Base-by-base conservation (phyloP, 257 asterid genomes). In the Solanum sitiens region DNA sequence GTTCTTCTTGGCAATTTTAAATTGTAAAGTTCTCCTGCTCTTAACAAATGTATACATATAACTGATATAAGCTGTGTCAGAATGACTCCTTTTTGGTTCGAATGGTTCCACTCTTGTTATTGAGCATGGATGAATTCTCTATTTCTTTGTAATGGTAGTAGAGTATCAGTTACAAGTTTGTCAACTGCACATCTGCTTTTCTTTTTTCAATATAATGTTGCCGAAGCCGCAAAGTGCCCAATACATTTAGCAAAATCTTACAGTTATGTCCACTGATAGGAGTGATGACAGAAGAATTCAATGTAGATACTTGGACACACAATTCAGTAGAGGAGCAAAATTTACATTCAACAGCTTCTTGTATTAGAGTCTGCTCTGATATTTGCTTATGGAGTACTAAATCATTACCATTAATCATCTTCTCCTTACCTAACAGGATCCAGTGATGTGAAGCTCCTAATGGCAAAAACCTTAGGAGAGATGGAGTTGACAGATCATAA, bases 401-500 rank as follows among this genome's bases (percentile, higher is more conserved):
- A 82, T 47, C 30, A 50, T 50, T 50, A 50, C 4, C 30, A 30
- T 82, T 50, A 27, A 40, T 82, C 30, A 89, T 70, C 35, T 68
- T 45, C 68, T 74, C 86, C 77, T 72, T 88, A 75, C 27, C 63
- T 16, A 25, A 77, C 91, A 94, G 96, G 94, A 83, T 87, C 92
- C 18, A 90, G 92, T 87, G 90, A 89, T 86, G 93, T 92, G 77
- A 93, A 93, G 93, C 89, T 90, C 90, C 90, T 77, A 56, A 94
- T 94, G 97, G 95, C 95, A 16, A 91, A 86, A 90, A 86, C 93
- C 79, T 87, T 94, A 89, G 93, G 93, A 33, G 97, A 93, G 87
- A 90, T 91, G 91, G 97, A 94, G 89, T 87, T 94, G 87, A 92
- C 95, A 20, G 94, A 93, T 89, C 95, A 92, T 75, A 93, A 91